phyloP scores from a whole-genome alignment of 257 asterid species.

The Sherardia arvensis region DNA sequence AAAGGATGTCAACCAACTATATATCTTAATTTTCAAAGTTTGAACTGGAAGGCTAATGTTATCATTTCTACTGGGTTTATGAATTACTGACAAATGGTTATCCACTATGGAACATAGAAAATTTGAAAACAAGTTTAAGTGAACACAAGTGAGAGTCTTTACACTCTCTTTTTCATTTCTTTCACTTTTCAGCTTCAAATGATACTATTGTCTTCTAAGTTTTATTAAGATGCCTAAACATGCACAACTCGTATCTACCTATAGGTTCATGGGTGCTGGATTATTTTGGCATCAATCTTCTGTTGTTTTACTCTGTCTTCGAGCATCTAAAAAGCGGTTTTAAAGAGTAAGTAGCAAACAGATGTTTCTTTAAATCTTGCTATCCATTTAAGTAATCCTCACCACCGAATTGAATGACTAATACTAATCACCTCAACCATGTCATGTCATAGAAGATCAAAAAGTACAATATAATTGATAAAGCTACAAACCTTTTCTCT shows the following conservation, averaged over 20 bases:
- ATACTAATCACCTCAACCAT: not conserved
- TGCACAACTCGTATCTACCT: not conserved
- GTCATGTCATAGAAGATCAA: not conserved
- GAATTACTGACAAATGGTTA: not conserved
- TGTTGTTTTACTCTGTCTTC: not conserved
- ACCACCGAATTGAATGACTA: not conserved
- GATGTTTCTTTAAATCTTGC: not conserved
- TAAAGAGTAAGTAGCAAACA: not conserved
- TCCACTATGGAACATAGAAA: not conserved
- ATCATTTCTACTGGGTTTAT: not conserved
- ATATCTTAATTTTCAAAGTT: not conserved
- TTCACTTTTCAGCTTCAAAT: not conserved
- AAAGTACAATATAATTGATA: not conserved
- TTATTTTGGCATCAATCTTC: not conserved
- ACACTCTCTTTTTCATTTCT: not conserved
- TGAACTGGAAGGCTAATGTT: not conserved
- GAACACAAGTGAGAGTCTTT: not conserved
- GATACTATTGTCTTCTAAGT: not conserved
- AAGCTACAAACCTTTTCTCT: constrained; percentile 47
- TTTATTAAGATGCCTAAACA: not conserved
- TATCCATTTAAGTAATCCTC: not conserved
- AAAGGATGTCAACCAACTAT: not conserved
- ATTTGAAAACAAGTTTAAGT: not conserved
- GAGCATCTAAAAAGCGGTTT: not conserved
- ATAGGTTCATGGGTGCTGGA: not conserved